Conservation (phyloP, 345 rosid species). For the Moricandia arvensis region DNA sequence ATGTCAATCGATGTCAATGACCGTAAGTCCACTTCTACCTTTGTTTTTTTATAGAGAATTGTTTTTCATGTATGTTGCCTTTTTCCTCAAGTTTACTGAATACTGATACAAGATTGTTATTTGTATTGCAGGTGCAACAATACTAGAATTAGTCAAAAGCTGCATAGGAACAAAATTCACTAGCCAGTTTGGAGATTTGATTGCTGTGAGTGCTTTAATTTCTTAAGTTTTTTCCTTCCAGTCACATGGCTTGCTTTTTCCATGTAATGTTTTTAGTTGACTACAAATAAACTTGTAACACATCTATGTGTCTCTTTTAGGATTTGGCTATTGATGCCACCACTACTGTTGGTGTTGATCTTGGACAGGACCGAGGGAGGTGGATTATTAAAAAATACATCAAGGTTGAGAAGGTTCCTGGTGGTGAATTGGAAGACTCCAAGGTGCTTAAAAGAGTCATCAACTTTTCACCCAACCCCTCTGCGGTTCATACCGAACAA, state of each 20-base stretch:
- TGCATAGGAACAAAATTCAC: constrained; percentile 52
- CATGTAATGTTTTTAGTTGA: neutral
- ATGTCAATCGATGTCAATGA: constrained; percentile 76
- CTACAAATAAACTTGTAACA: neutral
- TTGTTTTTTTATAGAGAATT: neutral
- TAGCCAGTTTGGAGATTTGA: constrained; percentile 87
- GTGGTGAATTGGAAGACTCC: constrained; percentile 94
- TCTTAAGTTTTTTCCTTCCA: neutral
- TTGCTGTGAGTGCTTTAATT: constrained; percentile 67
- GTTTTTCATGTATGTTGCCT: neutral
- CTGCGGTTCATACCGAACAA: no score
- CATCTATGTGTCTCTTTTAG: constrained; percentile 38
- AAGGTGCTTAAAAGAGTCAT: constrained; percentile 90
- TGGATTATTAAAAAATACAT: constrained; percentile 90
- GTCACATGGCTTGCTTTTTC: neutral
- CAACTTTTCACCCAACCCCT: no score
- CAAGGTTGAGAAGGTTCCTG: constrained; percentile 94
- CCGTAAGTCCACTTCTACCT: constrained; percentile 50
- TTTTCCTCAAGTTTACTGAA: neutral
- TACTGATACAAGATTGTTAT: neutral
- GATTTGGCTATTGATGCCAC: constrained; percentile 97
- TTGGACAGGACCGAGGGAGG: constrained; percentile 92
- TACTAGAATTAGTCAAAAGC: constrained; percentile 67
- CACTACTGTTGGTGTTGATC: constrained; percentile 75
- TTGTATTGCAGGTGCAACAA: constrained; percentile 37